These are phyloP conservation scores for Candida smagusa DNA, from an alignment of 1,139 yeast genomes.

Conservation along the genomic window DNA sequence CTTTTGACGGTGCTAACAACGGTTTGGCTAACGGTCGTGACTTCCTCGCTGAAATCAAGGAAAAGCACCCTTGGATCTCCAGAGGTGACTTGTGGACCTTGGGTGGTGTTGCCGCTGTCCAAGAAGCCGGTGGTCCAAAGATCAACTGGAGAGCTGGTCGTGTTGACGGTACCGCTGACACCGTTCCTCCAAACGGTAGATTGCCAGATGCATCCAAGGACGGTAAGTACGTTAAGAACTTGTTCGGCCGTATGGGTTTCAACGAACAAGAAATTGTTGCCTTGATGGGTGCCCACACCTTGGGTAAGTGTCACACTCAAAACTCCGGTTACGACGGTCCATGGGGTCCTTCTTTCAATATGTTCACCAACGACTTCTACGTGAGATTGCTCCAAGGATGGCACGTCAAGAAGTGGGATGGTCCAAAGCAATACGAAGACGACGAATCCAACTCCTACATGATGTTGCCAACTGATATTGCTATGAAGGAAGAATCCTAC, in stretches of 20 bases:
- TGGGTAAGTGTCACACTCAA: conserved; percentile 70
- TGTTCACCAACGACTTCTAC: conserved; percentile 80
- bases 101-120: conserved; percentile 82
- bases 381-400: conserved; percentile 72
- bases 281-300: conserved; percentile 82
- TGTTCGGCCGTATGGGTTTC: conserved; percentile 66
- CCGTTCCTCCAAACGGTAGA: conserved; percentile 65
- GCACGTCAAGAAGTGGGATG: conserved; percentile 72
- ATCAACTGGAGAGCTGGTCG: conserved; percentile 88
- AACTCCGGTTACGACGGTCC: conserved; percentile 86
- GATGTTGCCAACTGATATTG: conserved; percentile 90
- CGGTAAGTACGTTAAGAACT: conserved; percentile 64
- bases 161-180: conserved; percentile 41
- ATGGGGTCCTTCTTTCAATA: conserved; percentile 89
- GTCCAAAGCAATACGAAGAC: conserved; percentile 76
- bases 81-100: conserved; percentile 88
- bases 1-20: conserved; percentile 66
- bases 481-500: conserved; percentile 62
- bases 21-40: conserved; percentile 68
- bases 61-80: conserved; percentile 70
- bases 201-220: conserved; percentile 80
- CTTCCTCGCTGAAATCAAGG: conserved; percentile 60
- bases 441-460: conserved; percentile 69
- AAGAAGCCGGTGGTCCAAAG: conserved; percentile 85
- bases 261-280: conserved; percentile 83